These are phyloP conservation scores for Penicillium fuscoglaucum DNA, from an alignment of 2,329 filamentous ascomycete species.

Conservation along the genomic window DNA sequence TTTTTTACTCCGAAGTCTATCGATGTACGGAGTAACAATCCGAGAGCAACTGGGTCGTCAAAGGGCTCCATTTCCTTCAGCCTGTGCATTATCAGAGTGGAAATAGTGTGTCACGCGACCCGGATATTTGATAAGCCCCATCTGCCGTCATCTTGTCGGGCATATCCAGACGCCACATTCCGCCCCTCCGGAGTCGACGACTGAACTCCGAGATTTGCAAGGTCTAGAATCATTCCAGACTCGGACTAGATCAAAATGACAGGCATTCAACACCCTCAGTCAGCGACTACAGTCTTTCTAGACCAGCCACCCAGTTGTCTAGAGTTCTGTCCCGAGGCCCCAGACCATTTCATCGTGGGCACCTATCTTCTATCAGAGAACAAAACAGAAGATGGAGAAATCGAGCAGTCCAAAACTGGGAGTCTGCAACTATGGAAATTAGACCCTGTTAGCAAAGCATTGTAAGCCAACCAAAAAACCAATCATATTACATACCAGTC, in stretches of 20 bases:
- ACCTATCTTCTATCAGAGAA: slow-evolving; percentile 69
- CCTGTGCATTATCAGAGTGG: neutral
- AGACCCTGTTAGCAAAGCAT: slow-evolving; percentile 29
- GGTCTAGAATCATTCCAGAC: neutral
- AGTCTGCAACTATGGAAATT: slow-evolving; percentile 69
- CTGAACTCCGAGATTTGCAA: neutral
- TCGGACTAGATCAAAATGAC: slow-evolving; percentile 15
- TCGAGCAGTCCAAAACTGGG: slow-evolving; percentile 66
- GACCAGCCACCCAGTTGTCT: slow-evolving; percentile 49
- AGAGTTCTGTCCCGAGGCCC: slow-evolving; percentile 48
- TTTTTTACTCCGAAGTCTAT: slow-evolving; percentile 6
- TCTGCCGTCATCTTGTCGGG: neutral
- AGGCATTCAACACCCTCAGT: slow-evolving; percentile 29
- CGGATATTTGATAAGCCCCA: neutral
- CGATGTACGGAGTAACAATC: neutral
- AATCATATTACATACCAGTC: neutral
- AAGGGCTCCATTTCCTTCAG: neutral
- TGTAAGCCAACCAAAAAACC: slow-evolving; percentile 27
- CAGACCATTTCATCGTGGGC: slow-evolving; percentile 72
- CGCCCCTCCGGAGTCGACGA: neutral
- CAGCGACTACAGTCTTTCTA: slow-evolving; percentile 38
- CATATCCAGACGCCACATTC: neutral
- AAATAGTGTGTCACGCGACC: neutral
- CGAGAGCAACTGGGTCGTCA: neutral
- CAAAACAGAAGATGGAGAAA: slow-evolving; percentile 27